Conservation (phyloP, 306 rosid species). For the Medicago arabica region DNA sequence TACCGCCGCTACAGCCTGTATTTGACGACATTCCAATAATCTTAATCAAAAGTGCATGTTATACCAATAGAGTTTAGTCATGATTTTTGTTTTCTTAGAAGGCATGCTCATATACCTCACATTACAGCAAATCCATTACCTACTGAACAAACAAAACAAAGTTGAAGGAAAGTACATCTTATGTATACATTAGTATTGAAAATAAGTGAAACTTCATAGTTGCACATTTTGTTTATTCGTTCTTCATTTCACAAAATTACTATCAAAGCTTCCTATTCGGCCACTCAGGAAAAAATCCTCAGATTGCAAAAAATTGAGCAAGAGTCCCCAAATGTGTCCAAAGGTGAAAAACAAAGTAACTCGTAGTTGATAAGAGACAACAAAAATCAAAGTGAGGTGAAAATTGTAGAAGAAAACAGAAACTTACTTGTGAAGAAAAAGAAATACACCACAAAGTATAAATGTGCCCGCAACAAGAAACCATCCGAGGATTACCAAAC, state of each 20-base stretch:
- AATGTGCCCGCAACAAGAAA: constrained; percentile 71
- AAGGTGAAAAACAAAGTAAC: constrained; percentile 6
- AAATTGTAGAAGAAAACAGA: background rate
- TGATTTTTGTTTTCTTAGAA: background rate
- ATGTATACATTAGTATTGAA: background rate
- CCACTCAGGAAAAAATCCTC: background rate
- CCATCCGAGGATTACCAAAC: constrained; percentile 75
- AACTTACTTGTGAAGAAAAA: constrained; percentile 79
- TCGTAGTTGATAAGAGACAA: background rate
- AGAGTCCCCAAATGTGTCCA: background rate
- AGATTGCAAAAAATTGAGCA: background rate
- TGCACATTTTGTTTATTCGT: background rate
- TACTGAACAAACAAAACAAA: constrained; percentile 2
- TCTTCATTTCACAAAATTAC: background rate
- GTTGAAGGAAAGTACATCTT: background rate
- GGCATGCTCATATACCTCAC: background rate
- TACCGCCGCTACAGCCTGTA: too few relatives aligned
- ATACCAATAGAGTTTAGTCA: background rate
- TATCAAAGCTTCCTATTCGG: background rate
- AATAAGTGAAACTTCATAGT: background rate
- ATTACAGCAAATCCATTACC: background rate
- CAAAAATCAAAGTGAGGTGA: constrained; percentile 17
- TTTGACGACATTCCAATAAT: too few relatives aligned
- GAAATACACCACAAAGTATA: constrained; percentile 74
- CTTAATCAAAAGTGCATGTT: too few relatives aligned